Evolutionary conservation across 1,284 basidiomycete genomes (phyloP).

Genomic region (Sphaerobolus stellatus): DNA sequence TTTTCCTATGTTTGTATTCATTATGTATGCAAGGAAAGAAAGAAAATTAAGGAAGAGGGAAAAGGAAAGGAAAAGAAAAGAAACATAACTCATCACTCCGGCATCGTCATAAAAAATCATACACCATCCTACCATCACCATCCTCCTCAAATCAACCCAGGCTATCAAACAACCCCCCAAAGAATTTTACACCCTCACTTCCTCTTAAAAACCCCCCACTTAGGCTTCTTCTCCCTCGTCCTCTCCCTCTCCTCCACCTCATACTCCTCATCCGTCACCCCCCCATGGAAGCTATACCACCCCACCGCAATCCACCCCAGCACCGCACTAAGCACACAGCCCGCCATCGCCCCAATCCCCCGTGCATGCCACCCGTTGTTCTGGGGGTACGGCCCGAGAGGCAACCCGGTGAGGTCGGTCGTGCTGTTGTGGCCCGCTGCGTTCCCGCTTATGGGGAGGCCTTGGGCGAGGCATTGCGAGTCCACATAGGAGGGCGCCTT

Average conservation of each 20-base stretch:
- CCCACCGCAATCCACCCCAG: slow-evolving; percentile 78
- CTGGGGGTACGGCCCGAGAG: slow-evolving; percentile 67
- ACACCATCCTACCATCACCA: neutral
- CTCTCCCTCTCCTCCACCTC: slow-evolving; percentile 63
- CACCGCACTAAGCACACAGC: slow-evolving; percentile 80
- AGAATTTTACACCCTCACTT: slow-evolving; percentile 26
- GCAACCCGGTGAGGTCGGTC: slow-evolving; percentile 63
- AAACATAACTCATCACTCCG: neutral
- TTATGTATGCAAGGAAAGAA: too few species aligned
- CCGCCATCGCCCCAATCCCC: slow-evolving; percentile 83
- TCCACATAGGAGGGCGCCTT: slow-evolving; percentile 37
- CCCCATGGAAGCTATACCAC: slow-evolving; percentile 77
- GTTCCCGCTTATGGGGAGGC: slow-evolving; percentile 69
- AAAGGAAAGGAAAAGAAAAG: too few species aligned
- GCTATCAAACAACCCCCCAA: neutral
- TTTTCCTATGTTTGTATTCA: too few species aligned
- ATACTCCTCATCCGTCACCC: slow-evolving; percentile 73
- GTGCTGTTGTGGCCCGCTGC: slow-evolving; percentile 68
- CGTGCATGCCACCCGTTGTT: slow-evolving; percentile 75
- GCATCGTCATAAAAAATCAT: neutral
- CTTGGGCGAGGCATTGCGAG: slow-evolving; percentile 71
- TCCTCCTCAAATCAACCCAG: neutral
- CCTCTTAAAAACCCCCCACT: slow-evolving; percentile 21
- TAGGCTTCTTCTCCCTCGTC: slow-evolving; percentile 49
- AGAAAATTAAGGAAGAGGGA: too few species aligned